These are phyloP conservation scores for Neofusicoccum sp. DNA, from an alignment of 2,329 filamentous ascomycete species.

Conservation along the genomic window DNA sequence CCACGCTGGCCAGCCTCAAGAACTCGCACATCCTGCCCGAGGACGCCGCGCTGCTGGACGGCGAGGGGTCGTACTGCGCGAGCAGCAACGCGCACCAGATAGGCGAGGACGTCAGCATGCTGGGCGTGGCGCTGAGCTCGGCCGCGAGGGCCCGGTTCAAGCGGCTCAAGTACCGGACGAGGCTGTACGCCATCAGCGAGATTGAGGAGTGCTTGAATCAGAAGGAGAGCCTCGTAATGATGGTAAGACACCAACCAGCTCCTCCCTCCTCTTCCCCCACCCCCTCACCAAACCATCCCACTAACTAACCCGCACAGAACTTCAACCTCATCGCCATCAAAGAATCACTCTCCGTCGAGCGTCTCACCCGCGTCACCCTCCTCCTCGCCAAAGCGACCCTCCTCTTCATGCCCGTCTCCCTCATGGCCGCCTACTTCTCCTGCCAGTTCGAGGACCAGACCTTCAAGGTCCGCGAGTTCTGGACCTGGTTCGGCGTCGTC, in stretches of 20 bases:
- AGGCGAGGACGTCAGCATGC: constrained; percentile 38
- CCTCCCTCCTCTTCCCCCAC: background rate
- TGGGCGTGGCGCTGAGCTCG: constrained; percentile 49
- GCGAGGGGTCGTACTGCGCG: constrained; percentile 25
- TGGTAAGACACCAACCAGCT: constrained; percentile 52
- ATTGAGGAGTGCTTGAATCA: constrained; percentile 67
- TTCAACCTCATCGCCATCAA: constrained; percentile 78
- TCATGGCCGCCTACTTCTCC: constrained; percentile 76
- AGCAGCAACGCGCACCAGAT: constrained; percentile 12
- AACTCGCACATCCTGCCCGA: constrained; percentile 41
- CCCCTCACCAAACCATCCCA: no score
- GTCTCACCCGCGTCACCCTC: constrained; percentile 71
- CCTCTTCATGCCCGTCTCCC: constrained; percentile 72
- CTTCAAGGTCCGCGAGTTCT: constrained; percentile 67
- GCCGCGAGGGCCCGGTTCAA: constrained; percentile 62
- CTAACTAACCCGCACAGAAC: constrained; percentile 55
- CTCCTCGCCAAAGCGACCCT: constrained; percentile 75
- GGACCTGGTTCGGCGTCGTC: constrained; percentile 67
- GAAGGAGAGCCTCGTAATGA: constrained; percentile 69
- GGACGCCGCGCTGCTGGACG: constrained; percentile 37
- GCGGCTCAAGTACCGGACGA: constrained; percentile 60
- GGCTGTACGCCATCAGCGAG: constrained; percentile 63
- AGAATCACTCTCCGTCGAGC: constrained; percentile 71
- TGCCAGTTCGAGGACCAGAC: constrained; percentile 63
- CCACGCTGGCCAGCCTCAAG: constrained; percentile 47